Evolutionary conservation across 257 asterid species (phyloP), one percentile per base, ranked within the genome.

Genomic region (Primulina tabacum): DNA sequence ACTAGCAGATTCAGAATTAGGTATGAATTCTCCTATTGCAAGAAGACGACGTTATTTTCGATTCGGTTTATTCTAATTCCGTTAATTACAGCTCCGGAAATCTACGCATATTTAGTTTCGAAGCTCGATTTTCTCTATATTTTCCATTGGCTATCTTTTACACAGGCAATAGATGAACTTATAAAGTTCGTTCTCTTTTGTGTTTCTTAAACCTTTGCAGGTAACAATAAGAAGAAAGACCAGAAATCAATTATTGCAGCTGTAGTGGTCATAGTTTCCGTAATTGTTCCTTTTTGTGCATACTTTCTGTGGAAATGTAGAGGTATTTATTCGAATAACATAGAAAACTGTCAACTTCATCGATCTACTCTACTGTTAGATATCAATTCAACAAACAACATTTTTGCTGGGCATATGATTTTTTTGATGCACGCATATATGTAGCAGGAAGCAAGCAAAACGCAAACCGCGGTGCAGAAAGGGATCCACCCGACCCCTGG

Each of bases 1-100:
- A 29, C 16, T 80, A 61, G 63, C 77, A 7, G 1, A 50, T 50
- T 73, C 73, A 17, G 84, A 80, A 65, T 56, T 77, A 12, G 72
- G 82, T 73, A 70, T 62, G 33, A 14, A 20, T 29, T 38, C 47
- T 35, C 16, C 32, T 14, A 52, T 16, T 47, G 20, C 20, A 0
- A 47, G 56, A 47, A 47, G 0, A 47, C 1, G 18, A 14, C 18
- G 16, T 47, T 5, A 47, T 14, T 47, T 47, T 34, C 9, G 8
- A 34, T 34, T 34, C 38, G 7, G 38, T 6, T 34, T 6, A 7
- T 34, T 34, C 38, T 7, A 6, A 34, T 6, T 34, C 38, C 8
- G 6, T 7, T 34, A 34, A 7, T 34, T 34, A 34, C 38, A 38
- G 2, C 6, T 55, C 58, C 58, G 21, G 55, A 34, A 32, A 38